Conservation (phyloP, 148 eudicot species). For the Rhododendron mucronatum region DNA sequence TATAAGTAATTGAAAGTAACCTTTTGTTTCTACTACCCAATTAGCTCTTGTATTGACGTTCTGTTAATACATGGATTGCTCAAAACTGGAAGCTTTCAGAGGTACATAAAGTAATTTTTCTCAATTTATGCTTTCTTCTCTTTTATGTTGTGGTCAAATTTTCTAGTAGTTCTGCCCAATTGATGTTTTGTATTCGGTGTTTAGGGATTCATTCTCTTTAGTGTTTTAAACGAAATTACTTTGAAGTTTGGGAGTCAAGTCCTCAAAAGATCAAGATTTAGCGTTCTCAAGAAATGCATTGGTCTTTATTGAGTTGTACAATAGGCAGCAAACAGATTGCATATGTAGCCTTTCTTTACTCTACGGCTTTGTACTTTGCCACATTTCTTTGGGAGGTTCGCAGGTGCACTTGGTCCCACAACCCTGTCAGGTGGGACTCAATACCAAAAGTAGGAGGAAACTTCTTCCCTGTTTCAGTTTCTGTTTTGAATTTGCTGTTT, state of each 20-base stretch:
- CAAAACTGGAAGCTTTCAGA: neutral
- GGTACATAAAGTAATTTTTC: conserved; percentile 1
- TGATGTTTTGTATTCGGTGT: neutral
- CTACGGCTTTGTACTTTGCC: neutral
- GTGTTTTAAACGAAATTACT: neutral
- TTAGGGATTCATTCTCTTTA: neutral
- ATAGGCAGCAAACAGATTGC: neutral
- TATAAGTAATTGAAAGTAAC: neutral
- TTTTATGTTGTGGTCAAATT: neutral
- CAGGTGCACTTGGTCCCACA: neutral
- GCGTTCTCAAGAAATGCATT: neutral
- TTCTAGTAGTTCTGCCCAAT: neutral
- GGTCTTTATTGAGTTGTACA: neutral
- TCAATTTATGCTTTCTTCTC: neutral
- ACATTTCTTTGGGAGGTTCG: neutral
- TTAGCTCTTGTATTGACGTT: neutral
- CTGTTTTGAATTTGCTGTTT: neutral
- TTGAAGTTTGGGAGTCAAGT: neutral
- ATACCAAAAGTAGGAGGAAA: neutral
- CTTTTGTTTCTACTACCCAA: neutral
- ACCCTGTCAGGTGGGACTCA: neutral
- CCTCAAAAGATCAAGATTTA: neutral
- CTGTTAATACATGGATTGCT: neutral
- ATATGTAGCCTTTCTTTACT: neutral
- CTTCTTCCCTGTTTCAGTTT: neutral